Percentiles rank a stretch among this genome's conserved stretches.
These are phyloP conservation scores for Malus asiatica DNA, from an alignment of 306 rosid genomes.

Conservation along the genomic window DNA sequence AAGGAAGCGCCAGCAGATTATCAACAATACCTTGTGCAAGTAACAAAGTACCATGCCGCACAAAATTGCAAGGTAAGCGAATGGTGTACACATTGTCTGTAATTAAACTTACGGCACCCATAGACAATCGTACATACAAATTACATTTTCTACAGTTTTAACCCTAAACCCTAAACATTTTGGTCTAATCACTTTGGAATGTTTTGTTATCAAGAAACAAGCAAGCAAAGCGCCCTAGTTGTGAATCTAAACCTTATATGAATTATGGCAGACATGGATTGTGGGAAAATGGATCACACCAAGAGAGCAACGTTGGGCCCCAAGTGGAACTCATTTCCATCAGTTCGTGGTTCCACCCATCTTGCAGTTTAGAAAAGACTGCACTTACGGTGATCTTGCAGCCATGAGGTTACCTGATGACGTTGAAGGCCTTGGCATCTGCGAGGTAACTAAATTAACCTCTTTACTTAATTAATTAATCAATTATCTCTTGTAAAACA, in stretches of 20 bases:
- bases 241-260: not conserved
- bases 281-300: constrained; percentile 97
- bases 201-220: not conserved
- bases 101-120: not conserved
- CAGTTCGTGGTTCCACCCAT: constrained; percentile 96
- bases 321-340: constrained; percentile 85
- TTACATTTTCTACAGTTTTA: not conserved
- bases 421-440: constrained; percentile 69
- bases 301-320: constrained; percentile 88
- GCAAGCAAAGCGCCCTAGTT: not conserved
- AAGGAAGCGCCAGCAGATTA: constrained; percentile 82
- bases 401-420: constrained; percentile 89
- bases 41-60: constrained; percentile 91
- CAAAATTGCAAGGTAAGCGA: constrained; percentile 66
- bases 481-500: too few relatives aligned
- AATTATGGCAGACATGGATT: constrained; percentile 65
- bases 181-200: not conserved
- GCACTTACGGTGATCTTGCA: constrained; percentile 92
- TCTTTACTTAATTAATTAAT: too few relatives aligned
- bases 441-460: constrained; percentile 50
- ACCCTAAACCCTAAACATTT: too few relatives aligned
- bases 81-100: not conserved
- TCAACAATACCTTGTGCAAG: constrained; percentile 79
- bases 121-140: not conserved
- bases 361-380: constrained; percentile 69